These are phyloP conservation scores for Fusarium protoensiforme DNA, from an alignment of 2,329 filamentous ascomycete species.

Conservation along the genomic window DNA sequence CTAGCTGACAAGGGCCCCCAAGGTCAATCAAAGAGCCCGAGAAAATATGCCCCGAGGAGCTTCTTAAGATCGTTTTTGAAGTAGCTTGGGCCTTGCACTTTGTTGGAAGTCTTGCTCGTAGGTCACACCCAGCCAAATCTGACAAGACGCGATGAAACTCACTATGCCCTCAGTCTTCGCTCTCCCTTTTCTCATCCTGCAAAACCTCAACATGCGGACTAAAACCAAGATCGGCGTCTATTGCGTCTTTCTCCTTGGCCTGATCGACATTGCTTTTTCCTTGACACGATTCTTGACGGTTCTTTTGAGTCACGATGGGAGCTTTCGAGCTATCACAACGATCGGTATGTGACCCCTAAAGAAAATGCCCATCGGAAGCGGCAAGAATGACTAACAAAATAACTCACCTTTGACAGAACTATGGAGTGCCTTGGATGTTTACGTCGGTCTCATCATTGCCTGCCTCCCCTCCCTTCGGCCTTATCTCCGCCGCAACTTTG, in stretches of 20 bases:
- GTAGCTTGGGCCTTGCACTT: slow-evolving; percentile 8
- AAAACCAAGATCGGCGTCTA: slow-evolving; percentile 7
- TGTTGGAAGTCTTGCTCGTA: not conserved
- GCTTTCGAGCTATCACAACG: slow-evolving; percentile 28
- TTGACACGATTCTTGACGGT: slow-evolving; percentile 15
- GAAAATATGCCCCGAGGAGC: not conserved
- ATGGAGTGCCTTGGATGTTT: slow-evolving; percentile 32
- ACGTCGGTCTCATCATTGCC: slow-evolving; percentile 32
- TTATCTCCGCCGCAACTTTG: slow-evolving; percentile 18
- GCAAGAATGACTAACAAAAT: not conserved
- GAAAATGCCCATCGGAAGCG: fast-evolving
- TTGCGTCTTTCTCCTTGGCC: slow-evolving; percentile 14
- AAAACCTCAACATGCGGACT: slow-evolving; percentile 2
- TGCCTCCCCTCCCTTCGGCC: slow-evolving; percentile 36
- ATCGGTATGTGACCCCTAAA: slow-evolving; percentile 2
- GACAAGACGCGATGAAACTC: not conserved
- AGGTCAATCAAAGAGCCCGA: not conserved
- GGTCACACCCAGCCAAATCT: not conserved
- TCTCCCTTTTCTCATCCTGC: slow-evolving; percentile 1
- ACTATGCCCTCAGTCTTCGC: not conserved
- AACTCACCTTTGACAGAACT: slow-evolving; percentile 5
- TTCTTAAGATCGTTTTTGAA: not conserved
- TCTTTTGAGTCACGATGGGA: not conserved
- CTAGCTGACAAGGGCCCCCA: not conserved
- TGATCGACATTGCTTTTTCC: slow-evolving; percentile 24